These are phyloP conservation scores for Leucocoprinus sp. DNA, from an alignment of 768 basidiomycete genomes.

Conservation along the genomic window DNA sequence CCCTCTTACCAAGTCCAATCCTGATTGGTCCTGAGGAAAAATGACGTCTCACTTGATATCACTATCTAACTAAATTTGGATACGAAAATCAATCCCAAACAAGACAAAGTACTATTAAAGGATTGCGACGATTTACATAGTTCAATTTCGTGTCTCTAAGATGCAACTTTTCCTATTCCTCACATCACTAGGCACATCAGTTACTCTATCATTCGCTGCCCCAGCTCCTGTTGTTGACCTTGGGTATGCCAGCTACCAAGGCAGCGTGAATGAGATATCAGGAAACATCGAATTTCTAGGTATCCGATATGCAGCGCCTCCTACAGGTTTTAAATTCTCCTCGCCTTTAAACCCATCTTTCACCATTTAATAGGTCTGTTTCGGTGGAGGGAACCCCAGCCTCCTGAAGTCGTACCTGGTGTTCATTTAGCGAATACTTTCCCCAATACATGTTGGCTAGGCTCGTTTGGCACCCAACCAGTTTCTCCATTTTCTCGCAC, in stretches of 20 bases:
- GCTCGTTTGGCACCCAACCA: not conserved
- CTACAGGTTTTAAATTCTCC: slow-evolving; percentile 26
- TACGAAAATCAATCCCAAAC: no score
- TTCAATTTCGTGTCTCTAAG: no score
- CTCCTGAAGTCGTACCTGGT: not conserved
- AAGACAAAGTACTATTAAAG: no score
- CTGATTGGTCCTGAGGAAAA: no score
- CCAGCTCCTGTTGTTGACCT: slow-evolving; percentile 26
- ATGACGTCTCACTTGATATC: no score
- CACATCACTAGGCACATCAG: not conserved
- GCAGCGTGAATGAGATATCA: slow-evolving; percentile 24
- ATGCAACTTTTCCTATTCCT: no score
- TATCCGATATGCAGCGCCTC: slow-evolving; percentile 43
- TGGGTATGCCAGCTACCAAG: slow-evolving; percentile 38
- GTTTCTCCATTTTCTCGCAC: not conserved
- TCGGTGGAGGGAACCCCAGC: slow-evolving; percentile 9
- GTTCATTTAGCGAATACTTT: not conserved
- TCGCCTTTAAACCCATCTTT: not conserved
- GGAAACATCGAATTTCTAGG: slow-evolving; percentile 31
- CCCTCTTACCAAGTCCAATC: no score
- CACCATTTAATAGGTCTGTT: not conserved
- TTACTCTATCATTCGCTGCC: not conserved
- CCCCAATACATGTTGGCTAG: not conserved
- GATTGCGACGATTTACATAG: no score
- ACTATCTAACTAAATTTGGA: no score